Evolutionary conservation across 1,284 basidiomycete species (phyloP).

Genomic region (Caloboletus firmus): DNA sequence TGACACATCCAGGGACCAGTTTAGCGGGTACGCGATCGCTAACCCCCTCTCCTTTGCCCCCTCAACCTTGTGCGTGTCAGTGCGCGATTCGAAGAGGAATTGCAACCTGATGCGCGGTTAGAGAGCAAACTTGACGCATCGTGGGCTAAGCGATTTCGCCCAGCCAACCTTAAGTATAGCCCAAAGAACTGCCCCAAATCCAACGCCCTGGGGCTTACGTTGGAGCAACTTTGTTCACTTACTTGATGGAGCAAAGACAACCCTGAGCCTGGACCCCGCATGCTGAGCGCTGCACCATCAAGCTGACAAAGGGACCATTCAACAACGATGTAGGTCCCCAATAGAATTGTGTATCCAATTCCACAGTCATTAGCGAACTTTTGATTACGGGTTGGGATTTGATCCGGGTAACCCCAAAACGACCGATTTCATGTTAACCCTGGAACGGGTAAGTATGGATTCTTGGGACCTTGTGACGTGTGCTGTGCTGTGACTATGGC

Average conservation of each 20-base stretch:
- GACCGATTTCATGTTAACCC: slow-evolving; percentile 7
- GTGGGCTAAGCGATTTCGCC: slow-evolving; percentile 5
- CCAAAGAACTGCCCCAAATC: neutral
- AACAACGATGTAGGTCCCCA: neutral
- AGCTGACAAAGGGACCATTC: neutral
- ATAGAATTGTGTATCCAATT: neutral
- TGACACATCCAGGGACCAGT: slow-evolving; percentile 17
- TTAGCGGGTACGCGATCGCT: slow-evolving; percentile 17
- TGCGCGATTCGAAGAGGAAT: neutral
- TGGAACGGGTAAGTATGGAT: slow-evolving; percentile 10
- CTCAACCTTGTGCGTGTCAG: neutral
- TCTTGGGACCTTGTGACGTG: slow-evolving; percentile 5
- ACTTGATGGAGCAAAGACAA: neutral
- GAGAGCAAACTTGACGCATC: slow-evolving; percentile 10
- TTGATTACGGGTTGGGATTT: neutral
- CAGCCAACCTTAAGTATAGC: neutral
- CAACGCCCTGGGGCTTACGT: slow-evolving; percentile 4
- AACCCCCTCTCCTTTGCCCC: neutral
- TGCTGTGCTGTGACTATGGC: slow-evolving; percentile 3
- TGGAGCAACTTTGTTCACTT: neutral
- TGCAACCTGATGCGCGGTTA: slow-evolving; percentile 14
- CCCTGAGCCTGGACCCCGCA: neutral
- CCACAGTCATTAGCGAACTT: neutral
- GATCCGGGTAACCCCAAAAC: slow-evolving; percentile 1
- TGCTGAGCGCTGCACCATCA: neutral